Conservation (phyloP, 1,284 basidiomycete species). For the Puccinia hordei region DNA sequence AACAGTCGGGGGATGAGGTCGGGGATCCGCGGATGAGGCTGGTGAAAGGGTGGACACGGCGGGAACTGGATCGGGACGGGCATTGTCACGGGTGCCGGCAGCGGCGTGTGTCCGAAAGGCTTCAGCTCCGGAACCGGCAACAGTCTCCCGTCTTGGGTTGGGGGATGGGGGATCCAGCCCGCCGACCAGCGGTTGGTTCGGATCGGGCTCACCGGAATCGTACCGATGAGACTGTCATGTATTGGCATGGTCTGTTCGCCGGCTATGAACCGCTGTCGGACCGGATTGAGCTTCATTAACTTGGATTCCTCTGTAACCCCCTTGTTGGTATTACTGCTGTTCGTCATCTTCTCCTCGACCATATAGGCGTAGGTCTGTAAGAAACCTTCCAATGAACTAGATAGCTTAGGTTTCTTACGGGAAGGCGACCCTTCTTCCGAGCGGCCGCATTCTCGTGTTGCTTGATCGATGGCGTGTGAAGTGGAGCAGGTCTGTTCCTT, state of each 20-base stretch:
- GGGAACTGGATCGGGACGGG: conserved; percentile 54
- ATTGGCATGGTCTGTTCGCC: background rate
- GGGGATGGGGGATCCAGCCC: conserved; percentile 43
- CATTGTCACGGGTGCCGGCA: conserved; percentile 54
- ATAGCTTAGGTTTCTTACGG: conserved; percentile 1
- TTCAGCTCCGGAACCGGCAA: conserved; percentile 22
- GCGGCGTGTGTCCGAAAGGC: conserved; percentile 54
- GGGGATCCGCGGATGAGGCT: conserved; percentile 52
- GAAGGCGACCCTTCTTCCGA: background rate
- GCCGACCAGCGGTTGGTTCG: conserved; percentile 37
- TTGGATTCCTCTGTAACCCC: background rate
- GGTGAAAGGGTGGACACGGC: conserved; percentile 43
- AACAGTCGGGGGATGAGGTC: conserved; percentile 52
- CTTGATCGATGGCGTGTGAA: background rate
- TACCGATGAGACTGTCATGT: background rate
- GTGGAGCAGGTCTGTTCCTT: background rate
- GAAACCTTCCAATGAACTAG: conserved; percentile 6
- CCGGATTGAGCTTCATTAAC: background rate
- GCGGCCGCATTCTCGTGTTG: background rate
- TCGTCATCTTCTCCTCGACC: conserved; percentile 17
- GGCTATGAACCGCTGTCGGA: background rate
- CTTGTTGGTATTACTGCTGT: background rate
- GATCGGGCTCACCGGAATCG: conserved; percentile 16
- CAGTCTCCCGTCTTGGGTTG: background rate
- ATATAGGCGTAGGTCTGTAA: conserved; percentile 15